Percentiles rank a stretch among this genome's conserved stretches.
phyloP scores from a whole-genome alignment of 1,284 basidiomycete genomes.

The Boletus sp. region DNA sequence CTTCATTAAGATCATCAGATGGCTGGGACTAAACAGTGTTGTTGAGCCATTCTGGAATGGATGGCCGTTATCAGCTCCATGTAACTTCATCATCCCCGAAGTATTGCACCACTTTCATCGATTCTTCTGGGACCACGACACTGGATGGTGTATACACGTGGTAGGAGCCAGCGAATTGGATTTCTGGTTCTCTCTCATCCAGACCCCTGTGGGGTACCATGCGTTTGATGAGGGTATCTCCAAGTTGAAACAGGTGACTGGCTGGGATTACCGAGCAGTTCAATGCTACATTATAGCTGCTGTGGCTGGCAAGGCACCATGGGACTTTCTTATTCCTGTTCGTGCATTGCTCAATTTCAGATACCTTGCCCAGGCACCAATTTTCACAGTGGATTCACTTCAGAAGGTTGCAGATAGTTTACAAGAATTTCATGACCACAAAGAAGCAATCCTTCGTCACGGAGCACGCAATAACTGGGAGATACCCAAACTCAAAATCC shows the following conservation, averaged over 20 bases:
- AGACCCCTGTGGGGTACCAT: background rate
- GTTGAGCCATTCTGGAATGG: too few species aligned
- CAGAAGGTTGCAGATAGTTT: background rate
- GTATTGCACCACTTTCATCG: too few species aligned
- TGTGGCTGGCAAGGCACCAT: background rate
- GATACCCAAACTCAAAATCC: too few species aligned
- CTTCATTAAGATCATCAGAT: too few species aligned
- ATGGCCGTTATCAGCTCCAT: background rate
- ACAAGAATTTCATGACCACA: too few species aligned
- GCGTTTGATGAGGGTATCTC: background rate
- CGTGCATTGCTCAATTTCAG: background rate
- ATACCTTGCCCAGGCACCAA: constrained; percentile 14
- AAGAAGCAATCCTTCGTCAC: background rate
- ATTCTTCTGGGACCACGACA: background rate
- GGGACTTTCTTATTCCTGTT: background rate
- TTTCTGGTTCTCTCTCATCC: background rate
- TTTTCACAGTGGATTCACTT: constrained; percentile 2
- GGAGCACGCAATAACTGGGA: background rate
- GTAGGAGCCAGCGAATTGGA: background rate
- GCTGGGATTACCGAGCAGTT: background rate
- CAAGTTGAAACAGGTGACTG: background rate
- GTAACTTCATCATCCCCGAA: too few species aligned
- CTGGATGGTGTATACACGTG: background rate
- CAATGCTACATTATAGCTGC: background rate
- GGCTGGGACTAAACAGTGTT: too few species aligned